Conservation (phyloP, 106 monocot genomes). For the Acorus calamus region DNA sequence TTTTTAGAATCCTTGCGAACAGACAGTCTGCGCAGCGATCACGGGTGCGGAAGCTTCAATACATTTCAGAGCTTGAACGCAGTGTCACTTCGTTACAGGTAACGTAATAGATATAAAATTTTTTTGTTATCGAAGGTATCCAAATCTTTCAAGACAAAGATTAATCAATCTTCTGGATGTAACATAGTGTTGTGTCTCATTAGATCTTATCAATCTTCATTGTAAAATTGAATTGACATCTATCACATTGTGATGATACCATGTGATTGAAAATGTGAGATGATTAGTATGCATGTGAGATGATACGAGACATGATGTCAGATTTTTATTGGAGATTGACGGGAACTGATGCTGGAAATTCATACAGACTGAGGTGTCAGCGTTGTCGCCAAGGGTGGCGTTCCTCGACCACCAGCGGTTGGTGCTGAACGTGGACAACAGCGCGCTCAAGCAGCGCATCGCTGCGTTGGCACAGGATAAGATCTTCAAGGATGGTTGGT, state of each 20-base stretch:
- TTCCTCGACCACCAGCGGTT: constrained; percentile 96
- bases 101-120: not conserved
- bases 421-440: constrained; percentile 72
- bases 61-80: constrained; percentile 74
- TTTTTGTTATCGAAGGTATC: too few relatives aligned
- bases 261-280: too few relatives aligned
- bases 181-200: too few relatives aligned
- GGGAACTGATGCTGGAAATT: not conserved
- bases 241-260: too few relatives aligned
- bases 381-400: constrained; percentile 79
- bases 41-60: constrained; percentile 67
- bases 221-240: too few relatives aligned
- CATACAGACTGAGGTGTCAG: constrained; percentile 73
- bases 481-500: constrained; percentile 90
- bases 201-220: too few relatives aligned
- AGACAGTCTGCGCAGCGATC: constrained; percentile 81
- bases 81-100: constrained; percentile 69
- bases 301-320: too few relatives aligned
- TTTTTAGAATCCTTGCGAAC: constrained; percentile 56
- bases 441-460: constrained; percentile 91
- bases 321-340: too few relatives aligned
- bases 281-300: too few relatives aligned
- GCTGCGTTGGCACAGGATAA: constrained; percentile 93
- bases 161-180: too few relatives aligned
- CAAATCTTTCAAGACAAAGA: too few relatives aligned